Evolutionary conservation across 2,329 filamentous ascomycete genomes (phyloP).

Genomic region (Penicillium sp.): DNA sequence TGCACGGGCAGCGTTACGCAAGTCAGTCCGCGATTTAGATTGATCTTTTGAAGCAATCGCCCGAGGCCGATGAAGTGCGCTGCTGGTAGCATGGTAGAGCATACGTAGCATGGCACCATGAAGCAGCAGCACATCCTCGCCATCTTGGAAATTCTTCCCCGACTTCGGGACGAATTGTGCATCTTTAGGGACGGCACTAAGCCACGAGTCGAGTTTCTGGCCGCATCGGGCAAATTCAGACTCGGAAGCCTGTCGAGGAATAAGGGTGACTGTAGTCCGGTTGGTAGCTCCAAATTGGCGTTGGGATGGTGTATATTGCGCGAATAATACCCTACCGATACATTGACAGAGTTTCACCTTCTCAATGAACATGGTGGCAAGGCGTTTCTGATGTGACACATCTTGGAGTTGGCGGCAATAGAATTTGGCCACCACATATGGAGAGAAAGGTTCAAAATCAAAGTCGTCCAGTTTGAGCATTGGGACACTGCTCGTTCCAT

Average conservation of each 20-base stretch:
- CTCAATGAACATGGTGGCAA: conserved; percentile 81
- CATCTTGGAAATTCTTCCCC: conserved; percentile 55
- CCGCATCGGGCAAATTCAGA: conserved; percentile 75
- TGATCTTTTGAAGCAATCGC: conserved; percentile 59
- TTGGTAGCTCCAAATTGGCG: conserved; percentile 66
- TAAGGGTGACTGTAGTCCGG: conserved; percentile 73
- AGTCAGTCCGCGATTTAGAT: conserved; percentile 49
- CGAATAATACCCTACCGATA: conserved; percentile 78
- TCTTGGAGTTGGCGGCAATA: conserved; percentile 67
- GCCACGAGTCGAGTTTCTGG: conserved; percentile 71
- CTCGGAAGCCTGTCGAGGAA: conserved; percentile 76
- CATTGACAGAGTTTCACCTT: conserved; percentile 83
- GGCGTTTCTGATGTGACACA: conserved; percentile 65
- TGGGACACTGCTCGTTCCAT: conserved; percentile 86
- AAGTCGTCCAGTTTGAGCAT: conserved; percentile 80
- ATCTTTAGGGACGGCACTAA: conserved; percentile 63
- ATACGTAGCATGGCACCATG: conserved; percentile 83
- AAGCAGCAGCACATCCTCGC: conserved; percentile 53
- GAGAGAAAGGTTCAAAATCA: conserved; percentile 64
- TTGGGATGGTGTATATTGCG: conserved; percentile 83
- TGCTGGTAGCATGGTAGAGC: conserved; percentile 87
- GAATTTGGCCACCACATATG: conserved; percentile 64
- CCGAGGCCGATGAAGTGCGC: conserved; percentile 80
- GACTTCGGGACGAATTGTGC: conserved; percentile 66
- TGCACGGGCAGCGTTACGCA: conserved; percentile 68